phyloP scores from a whole-genome alignment of 805 yeast genomes.

The Hanseniaspora clermontiae region DNA sequence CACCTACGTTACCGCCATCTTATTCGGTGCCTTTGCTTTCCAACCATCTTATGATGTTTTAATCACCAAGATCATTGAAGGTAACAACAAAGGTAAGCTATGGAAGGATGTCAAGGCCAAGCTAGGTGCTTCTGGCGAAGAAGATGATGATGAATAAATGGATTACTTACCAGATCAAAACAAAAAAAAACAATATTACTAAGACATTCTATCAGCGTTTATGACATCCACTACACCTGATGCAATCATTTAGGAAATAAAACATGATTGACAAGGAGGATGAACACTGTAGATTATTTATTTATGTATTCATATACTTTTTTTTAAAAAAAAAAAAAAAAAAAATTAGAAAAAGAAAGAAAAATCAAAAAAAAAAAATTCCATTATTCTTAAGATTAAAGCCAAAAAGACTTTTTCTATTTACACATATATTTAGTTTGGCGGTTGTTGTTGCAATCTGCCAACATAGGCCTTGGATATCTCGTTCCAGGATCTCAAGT shows the following conservation, averaged over 20 bases:
- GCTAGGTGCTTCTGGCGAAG: slow-evolving; percentile 44
- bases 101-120: slow-evolving; percentile 67
- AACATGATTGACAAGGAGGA: background rate
- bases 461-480: slow-evolving; percentile 64
- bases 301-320: background rate
- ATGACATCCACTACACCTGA: too few relatives aligned
- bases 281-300: background rate
- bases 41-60: slow-evolving; percentile 62
- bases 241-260: background rate
- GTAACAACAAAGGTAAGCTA: slow-evolving; percentile 72
- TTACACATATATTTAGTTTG: background rate
- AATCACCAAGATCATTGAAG: slow-evolving; percentile 58
- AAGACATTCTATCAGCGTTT: background rate
- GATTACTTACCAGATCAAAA: background rate
- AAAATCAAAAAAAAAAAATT: background rate
- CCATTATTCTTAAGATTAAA: background rate
- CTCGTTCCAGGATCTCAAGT: slow-evolving; percentile 83
- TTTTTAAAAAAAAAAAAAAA: background rate
- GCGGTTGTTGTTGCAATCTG: slow-evolving; percentile 51
- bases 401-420: background rate
- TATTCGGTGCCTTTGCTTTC: slow-evolving; percentile 75
- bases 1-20: slow-evolving; percentile 67
- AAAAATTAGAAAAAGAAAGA: background rate
- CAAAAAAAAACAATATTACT: background rate
- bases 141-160: slow-evolving; percentile 38